These are phyloP conservation scores for Lithohypha guttulata DNA, from an alignment of 2,329 filamentous ascomycete species.

Conservation along the genomic window DNA sequence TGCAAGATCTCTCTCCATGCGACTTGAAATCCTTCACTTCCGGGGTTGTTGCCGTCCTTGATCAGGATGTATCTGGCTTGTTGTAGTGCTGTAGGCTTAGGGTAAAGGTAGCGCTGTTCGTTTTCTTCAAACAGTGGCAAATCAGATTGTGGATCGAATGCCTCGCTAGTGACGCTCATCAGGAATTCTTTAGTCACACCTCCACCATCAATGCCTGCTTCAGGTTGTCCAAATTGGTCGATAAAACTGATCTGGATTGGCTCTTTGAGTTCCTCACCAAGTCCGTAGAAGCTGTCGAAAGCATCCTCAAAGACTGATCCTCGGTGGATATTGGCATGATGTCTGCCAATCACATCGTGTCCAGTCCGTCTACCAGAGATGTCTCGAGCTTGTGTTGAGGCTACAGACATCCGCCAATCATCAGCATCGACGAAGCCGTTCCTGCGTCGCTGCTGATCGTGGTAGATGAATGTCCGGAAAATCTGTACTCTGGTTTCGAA, in stretches of 20 bases:
- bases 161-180: conserved; percentile 75
- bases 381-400: conserved; percentile 33
- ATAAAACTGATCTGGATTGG: conserved; percentile 95
- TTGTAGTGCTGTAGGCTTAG: conserved; percentile 70
- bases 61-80: conserved; percentile 49
- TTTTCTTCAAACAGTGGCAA: conserved; percentile 68
- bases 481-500: conserved; percentile 86
- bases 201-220: conserved; percentile 92
- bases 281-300: conserved; percentile 66
- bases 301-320: conserved; percentile 78
- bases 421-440: conserved; percentile 62
- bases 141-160: conserved; percentile 52
- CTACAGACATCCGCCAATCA: conserved; percentile 56
- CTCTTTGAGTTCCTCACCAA: conserved; percentile 79
- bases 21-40: conserved; percentile 46
- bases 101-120: conserved; percentile 75
- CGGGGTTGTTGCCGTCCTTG: conserved; percentile 38
- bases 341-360: conserved; percentile 39
- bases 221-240: conserved; percentile 72
- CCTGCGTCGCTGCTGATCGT: conserved; percentile 66
- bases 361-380: conserved; percentile 31
- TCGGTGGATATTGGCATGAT: conserved; percentile 70
- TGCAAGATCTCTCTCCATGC: conserved; percentile 52
- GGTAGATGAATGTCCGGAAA: conserved; percentile 80
- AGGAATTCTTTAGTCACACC: conserved; percentile 97